Base-by-base conservation (phyloP, 495 filamentous ascomycete genomes). In the Paragyromitra xinjiangensis region DNA sequence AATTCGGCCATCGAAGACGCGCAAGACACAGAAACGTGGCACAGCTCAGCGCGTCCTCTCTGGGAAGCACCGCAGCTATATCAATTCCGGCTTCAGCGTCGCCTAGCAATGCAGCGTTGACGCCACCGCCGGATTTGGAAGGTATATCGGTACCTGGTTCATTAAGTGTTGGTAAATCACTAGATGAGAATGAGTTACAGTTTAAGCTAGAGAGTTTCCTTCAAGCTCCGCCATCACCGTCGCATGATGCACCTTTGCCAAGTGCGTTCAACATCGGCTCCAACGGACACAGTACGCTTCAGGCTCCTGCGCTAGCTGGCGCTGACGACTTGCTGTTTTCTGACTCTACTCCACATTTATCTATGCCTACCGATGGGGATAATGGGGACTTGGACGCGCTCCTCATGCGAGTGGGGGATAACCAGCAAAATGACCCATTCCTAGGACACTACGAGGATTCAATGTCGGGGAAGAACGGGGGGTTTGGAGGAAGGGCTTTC, bases 161-260 rank as follows among this genome's bases (percentile, higher is more conserved):
- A 8, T 64, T 16, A 12, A 37, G 50, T 29, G 11, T 68, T 6
- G 61, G 69, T 7, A 77, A 73, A 24, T 40, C 39, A 16, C 19
- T 73, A 5, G 78, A 82, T 48, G 81, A 81, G 55, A 76, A 62
- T 39, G 81, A 82, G 16, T 56, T 83, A 39, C 81, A 81, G 67
- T 74, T 82, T 24, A 82, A 82, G 64, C 64, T 82, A 26, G 81
- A 82, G 68, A 82, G 55, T 42, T 82, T 82, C 39, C 67, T 82
- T 19, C 81, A 82, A 26, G 73, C 81, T 8, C 77, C 80, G 2
- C 80, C 81, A 5, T 80, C 81, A 2, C 81, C 81, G 40, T 69
- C 69, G 22, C 80, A 79, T 16, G 81, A 82, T n/a, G 24, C 62
- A 14, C 62, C 64, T 11, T 1, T 56, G 29, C 42, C 63, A n/a